Base-by-base conservation (phyloP, 306 rosid genomes). In the Crotalaria pallida region DNA sequence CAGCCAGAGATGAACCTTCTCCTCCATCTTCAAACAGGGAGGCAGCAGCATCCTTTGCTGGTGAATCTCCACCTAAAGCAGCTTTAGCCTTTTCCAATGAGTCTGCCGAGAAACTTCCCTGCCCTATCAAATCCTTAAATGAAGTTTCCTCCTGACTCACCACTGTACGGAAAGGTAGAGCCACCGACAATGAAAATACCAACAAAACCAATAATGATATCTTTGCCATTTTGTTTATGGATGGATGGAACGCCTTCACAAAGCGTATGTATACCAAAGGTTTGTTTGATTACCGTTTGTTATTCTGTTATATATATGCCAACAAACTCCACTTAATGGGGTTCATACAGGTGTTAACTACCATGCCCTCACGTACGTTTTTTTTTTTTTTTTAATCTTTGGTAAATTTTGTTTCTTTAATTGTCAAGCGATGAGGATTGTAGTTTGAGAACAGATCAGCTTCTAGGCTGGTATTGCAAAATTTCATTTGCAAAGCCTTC, bases 191-290 rank as follows among this genome's bases (percentile, higher is more conserved):
- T 9, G 74, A 27, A 53, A 84, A 49, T 2, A 78, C 56, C 56
- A 78, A 23, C 56, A 78, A 23, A 47, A 71, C 40, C 12, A 61
- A 50, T 15, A 61, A 50, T 15, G 60, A 23, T 36, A 58, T 13
- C 48, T 67, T 78, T 0, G 73, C 80, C 88, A 84, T 84, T 23
- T 75, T 61, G 22, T 19, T 19, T 33, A 0, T 21, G 10, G 40
- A 31, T 18, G 33, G 26, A 50, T 34, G 0, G 47, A 49, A 50
- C 65, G 43, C 71, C 66, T 40, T 38, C 9, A 50, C 24, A 60
- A 66, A n/a, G n/a, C n/a, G n/a, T 7, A 43, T 49, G 1, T 34
- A 40, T 55, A 61, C 72, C 70, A 48, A 56, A 58, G 77, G 67
- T 64, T 64, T 52, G 4, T 48, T 38, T 50, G 1, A 41, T 50